Evolutionary conservation across 1,284 basidiomycete genomes (phyloP), one percentile per base, ranked within the genome.

Genomic region (Ceratobasidium sp.): DNA sequence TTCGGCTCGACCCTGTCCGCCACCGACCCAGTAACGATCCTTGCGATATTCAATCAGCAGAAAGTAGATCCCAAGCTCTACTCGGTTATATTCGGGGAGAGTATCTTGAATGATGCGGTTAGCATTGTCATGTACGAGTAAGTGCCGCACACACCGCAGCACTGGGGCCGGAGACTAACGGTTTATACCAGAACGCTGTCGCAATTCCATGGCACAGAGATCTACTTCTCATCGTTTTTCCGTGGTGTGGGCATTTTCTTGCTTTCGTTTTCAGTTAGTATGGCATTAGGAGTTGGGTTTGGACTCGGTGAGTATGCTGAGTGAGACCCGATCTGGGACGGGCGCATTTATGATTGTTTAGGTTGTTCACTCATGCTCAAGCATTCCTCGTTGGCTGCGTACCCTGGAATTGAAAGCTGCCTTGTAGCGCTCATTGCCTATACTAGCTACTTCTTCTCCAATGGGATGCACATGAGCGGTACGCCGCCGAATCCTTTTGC

Each of bases 41-140:
- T 99, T 30, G 95, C 97, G 58, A 99, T 99, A 76, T 99, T 99
- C 86, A 96, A 98, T 79, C 94, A 97, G 76, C 94, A 98, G 84
- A 98, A 98, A 81, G 97, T 99, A 74, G 97, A 99, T 81, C 96
- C 98, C 0, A 98, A 98, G 81, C 87, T 99, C 4, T 99, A 99
- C 83, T 93, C 91, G 69, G 89, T 99, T 82, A 99, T 99, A 78
- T 99, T 99, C 80, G 98, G 98, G 41, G 97, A 99, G 82, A 94
- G 92, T 80, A 87, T 99, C 75, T 83, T 99, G 75, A 99, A 99
- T 83, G 97, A 99, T 86, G 97, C 97, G 32, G 97, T 99, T 78
- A 96, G 95, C 85, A 99, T 99, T 84, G 97, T 99, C 83, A 98
- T 99, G 94, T 99, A 98, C 82, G 97, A 99, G 94, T 97, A 80